These are phyloP conservation scores for Juncus effusus DNA, from an alignment of 176 grass and related monocot genomes.

Conservation along the genomic window DNA sequence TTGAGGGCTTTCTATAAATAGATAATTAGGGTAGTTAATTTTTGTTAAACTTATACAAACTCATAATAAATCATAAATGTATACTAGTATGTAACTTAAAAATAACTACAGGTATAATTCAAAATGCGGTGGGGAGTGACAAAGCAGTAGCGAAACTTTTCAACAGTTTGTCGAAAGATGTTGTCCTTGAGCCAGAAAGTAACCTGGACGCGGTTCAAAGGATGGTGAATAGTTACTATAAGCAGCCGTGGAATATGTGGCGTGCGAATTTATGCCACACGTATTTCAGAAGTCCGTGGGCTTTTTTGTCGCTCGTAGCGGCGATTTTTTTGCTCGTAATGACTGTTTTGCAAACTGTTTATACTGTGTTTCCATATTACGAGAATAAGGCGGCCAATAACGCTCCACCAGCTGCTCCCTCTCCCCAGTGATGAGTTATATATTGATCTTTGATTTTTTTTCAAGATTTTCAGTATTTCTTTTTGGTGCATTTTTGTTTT, in stretches of 20 bases:
- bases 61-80: too few species aligned
- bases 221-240: conserved; percentile 56
- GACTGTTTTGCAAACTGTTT: conserved; percentile 66
- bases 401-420: conserved; percentile 14
- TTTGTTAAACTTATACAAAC: too few species aligned
- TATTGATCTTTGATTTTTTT: too few species aligned
- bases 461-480: too few species aligned
- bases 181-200: conserved; percentile 52
- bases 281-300: conserved; percentile 82
- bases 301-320: conserved; percentile 56
- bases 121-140: conserved; percentile 68
- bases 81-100: neutral
- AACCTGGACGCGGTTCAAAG: conserved; percentile 53
- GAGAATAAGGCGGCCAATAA: neutral
- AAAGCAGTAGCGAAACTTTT: conserved; percentile 70
- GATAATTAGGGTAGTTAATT: too few species aligned
- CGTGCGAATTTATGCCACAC: conserved; percentile 76
- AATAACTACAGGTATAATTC: conserved; percentile 37
- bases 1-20: too few species aligned
- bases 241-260: conserved; percentile 61
- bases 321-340: conserved; percentile 60
- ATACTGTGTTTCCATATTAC: conserved; percentile 35
- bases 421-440: conserved; percentile 22
- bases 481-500: too few species aligned
- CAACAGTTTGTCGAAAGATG: conserved; percentile 68